Conservation (phyloP, 352 stramenopile species). For the Phytopythium vexans region DNA sequence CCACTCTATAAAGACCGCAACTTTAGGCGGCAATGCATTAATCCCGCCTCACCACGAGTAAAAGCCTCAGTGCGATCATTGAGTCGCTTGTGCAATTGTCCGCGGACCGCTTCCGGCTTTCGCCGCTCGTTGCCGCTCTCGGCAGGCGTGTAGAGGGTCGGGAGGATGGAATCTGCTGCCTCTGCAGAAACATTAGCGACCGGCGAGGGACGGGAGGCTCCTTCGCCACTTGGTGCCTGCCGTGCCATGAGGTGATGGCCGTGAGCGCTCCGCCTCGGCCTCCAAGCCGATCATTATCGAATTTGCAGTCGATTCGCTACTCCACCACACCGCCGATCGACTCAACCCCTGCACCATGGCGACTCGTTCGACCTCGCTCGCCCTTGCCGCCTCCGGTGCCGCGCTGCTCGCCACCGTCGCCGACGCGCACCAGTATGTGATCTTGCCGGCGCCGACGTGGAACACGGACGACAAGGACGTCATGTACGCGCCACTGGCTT, state of each 20-base stretch:
- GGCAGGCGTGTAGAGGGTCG: too few species aligned
- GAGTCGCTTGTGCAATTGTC: too few species aligned
- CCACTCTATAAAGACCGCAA: too few species aligned
- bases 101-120: too few species aligned
- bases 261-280: background rate
- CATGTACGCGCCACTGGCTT: slow-evolving; percentile 40
- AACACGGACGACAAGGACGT: slow-evolving; percentile 26
- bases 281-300: background rate
- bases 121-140: too few species aligned
- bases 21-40: too few species aligned
- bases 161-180: background rate
- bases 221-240: too few species aligned
- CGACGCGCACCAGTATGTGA: slow-evolving; percentile 32
- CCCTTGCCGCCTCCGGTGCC: background rate
- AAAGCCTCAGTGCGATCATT: too few species aligned
- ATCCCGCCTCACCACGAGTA: too few species aligned
- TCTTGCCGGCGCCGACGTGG: slow-evolving; percentile 35
- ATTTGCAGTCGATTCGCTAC: background rate
- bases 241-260: background rate
- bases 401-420: slow-evolving; percentile 14
- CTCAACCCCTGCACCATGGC: slow-evolving; percentile 2
- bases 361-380: background rate
- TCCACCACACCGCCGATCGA: too few species aligned
- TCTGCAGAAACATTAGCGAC: background rate
- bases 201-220: too few species aligned